phyloP scores from a whole-genome alignment of 208 protist genomes.

The Acanthamoeba royreba region DNA sequence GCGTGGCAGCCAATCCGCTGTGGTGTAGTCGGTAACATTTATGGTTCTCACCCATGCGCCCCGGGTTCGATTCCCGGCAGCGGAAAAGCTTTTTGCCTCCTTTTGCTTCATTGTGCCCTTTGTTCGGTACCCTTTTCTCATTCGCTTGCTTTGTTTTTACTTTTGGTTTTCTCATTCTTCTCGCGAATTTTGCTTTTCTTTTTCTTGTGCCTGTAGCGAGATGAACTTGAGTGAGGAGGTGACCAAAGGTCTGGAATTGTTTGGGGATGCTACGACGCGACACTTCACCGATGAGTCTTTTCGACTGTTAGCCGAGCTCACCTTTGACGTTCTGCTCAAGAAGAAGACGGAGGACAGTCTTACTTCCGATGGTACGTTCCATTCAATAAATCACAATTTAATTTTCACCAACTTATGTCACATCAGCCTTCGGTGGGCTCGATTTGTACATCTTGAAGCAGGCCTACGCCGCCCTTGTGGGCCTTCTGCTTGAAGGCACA shows the following conservation, averaged over 20 bases:
- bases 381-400: background rate
- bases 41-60: slow-evolving; percentile 32
- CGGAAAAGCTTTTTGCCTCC: background rate
- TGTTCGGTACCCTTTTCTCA: no score
- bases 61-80: slow-evolving; percentile 26
- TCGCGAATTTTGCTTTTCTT: no score
- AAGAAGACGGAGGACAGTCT: background rate
- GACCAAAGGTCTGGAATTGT: background rate
- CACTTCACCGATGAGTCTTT: background rate
- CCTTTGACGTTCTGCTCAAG: background rate
- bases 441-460: slow-evolving; percentile 35
- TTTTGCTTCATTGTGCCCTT: background rate
- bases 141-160: no score
- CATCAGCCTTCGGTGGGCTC: background rate
- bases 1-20: no score
- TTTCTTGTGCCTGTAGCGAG: background rate
- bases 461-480: slow-evolving; percentile 9
- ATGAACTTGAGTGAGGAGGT: slow-evolving; percentile 23
- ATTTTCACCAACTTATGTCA: no score
- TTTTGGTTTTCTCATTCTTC: no score
- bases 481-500: background rate
- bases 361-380: background rate
- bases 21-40: slow-evolving; percentile 41
- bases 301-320: background rate
- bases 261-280: background rate